Evolutionary conservation across 352 stramenopile species (phyloP).

Genomic region (Hyaloperonospora brassicae): DNA sequence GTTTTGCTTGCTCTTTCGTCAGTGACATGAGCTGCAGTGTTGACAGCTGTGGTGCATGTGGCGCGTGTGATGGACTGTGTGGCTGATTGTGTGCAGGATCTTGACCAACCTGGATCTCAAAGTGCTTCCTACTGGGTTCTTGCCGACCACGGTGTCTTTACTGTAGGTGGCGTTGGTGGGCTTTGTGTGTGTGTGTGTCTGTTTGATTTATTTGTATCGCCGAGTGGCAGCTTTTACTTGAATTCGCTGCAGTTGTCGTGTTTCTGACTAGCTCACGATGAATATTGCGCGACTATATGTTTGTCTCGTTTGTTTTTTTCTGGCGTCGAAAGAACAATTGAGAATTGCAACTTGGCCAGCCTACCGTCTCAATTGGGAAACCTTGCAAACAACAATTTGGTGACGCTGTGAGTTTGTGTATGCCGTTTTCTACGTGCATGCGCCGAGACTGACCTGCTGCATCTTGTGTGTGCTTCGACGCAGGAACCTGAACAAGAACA

Average conservation of each 20-base stretch:
- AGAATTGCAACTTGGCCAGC: conserved; percentile 59
- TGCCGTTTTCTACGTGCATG: too few relatives aligned
- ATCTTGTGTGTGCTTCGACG: background rate
- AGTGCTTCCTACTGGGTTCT: conserved; percentile 34
- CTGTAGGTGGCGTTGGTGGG: conserved; percentile 35
- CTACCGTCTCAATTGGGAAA: conserved; percentile 40
- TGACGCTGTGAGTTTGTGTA: conserved; percentile 35
- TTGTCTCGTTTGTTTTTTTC: too few relatives aligned
- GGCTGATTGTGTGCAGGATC: conserved; percentile 24
- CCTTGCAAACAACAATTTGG: conserved; percentile 41
- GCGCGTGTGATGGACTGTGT: background rate
- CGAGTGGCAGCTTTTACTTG: too few relatives aligned
- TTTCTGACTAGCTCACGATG: too few relatives aligned
- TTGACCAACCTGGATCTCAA: conserved; percentile 56
- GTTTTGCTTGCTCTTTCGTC: too few relatives aligned
- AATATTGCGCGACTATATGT: too few relatives aligned
- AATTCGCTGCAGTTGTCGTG: too few relatives aligned
- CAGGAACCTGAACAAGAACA: conserved; percentile 57
- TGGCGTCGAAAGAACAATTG: conserved; percentile 45
- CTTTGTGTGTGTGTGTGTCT: too few relatives aligned
- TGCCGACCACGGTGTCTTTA: conserved; percentile 40
- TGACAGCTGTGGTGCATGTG: too few relatives aligned
- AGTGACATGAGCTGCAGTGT: too few relatives aligned
- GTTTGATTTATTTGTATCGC: too few relatives aligned
- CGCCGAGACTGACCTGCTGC: too few relatives aligned